Evolutionary conservation across 352 stramenopile species (phyloP), one percentile per base, ranked within the genome.

Genomic region (Phytophthora cryptogea): DNA sequence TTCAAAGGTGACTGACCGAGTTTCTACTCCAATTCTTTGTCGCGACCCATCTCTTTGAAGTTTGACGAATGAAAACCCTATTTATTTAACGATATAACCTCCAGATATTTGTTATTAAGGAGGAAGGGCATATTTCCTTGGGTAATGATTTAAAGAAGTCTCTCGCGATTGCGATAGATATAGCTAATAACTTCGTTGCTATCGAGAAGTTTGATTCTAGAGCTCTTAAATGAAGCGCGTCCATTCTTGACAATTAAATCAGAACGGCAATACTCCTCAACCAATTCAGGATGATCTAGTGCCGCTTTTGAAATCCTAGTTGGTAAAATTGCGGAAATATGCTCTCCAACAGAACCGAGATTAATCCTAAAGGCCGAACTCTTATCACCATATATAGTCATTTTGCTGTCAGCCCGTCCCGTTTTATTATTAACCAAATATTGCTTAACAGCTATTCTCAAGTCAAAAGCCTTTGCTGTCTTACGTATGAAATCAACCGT

Each of bases 401-500:
- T 57, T 11, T 57, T 62, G 42, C 33, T 66, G 52, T 66, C 9
- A 37, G 37, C 58, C 16, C 35, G 41, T 9, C 58, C 49, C 30
- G 56, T 58, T 28, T 57, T 28, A 13, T 50, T 50, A 16, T 45
- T 66, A 26, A 10, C 4, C 28, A 28, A 8, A 31, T 59, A 70
- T 54, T 59, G 51, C 40, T 70, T 70, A 1, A 70, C 48, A 49
- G 49, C 55, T 16, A 70, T 61, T 39, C 50, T 51, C 30, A 70
- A 13, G 33, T 70, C 57, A 41, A 65, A 70, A 20, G 43, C 35
- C 7, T 62, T 52, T 31, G 62, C 62, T 36, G 52, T 66, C 32
- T 65, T 70, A 44, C 47, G 20, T 54, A 70, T 62, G 16, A 70
- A 66, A 66, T 70, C 49, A 47, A 55, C 52, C 41, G 62, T 70